phyloP scores from a whole-genome alignment of 176 grass and related monocot genomes.

The Calamus simplicifolius region DNA sequence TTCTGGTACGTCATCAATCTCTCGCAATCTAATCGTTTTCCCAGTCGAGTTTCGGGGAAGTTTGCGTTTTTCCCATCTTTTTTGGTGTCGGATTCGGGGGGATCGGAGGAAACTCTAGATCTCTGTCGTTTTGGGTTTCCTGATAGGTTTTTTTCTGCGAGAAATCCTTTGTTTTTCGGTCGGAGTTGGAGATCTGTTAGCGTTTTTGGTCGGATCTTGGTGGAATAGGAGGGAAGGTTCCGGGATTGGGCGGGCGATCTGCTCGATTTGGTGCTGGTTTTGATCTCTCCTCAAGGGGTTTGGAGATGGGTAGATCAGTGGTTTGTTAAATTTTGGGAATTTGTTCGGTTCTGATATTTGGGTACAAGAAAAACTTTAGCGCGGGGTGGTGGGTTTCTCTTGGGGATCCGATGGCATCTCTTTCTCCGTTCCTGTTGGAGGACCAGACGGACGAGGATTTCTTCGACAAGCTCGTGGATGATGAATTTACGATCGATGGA shows the following conservation, averaged over 20 bases:
- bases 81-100: background rate
- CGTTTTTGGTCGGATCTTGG: slow-evolving; percentile 4
- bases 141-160: background rate
- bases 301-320: background rate
- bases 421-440: slow-evolving; percentile 28
- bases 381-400: background rate
- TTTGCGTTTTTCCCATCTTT: background rate
- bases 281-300: background rate
- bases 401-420: slow-evolving; percentile 17
- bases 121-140: background rate
- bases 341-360: background rate
- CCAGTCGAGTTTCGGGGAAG: background rate
- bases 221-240: background rate
- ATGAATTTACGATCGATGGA: slow-evolving; percentile 30
- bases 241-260: background rate
- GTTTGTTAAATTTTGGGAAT: background rate
- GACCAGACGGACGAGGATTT: slow-evolving; percentile 92
- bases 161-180: background rate
- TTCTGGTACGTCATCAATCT: slow-evolving; percentile 9
- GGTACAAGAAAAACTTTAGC: background rate
- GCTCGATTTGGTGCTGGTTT: background rate
- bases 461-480: slow-evolving; percentile 84
- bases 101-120: background rate
- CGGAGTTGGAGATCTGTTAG: slow-evolving; percentile 6
- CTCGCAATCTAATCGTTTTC: background rate